Base-by-base conservation (phyloP, 805 yeast species). In the Yarrowia sp. region DNA sequence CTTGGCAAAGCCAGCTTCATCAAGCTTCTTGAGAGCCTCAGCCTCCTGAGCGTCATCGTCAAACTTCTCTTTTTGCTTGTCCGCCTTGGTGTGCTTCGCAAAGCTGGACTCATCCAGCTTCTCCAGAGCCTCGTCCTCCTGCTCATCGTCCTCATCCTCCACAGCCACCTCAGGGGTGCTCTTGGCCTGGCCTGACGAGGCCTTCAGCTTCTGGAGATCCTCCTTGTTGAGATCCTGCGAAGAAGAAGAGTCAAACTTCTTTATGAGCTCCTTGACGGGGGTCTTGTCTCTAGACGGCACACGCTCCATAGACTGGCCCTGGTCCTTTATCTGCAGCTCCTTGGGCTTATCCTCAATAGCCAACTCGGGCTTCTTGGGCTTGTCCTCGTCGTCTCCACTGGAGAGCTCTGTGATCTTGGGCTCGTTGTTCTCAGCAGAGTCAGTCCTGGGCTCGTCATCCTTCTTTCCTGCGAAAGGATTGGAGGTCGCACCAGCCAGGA, bases 51-150 rank as follows among this genome's bases (percentile, higher is more conserved):
- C 60, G 29, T 39, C 31, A 6, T 31, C 63, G 19, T 55, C 65
- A 6, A 14, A 27, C 27, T 22, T 46, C 12, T n/a, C 39, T 6
- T 16, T 9, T 5, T 27, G n/a, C 31, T 56, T 29, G 10, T 41
- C 22, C 6, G 27, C 1, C 46, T 41, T 41, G 19, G 49, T 25
- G 10, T 42, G 32, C 49, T 42, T 42, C 22, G 21, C 25, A 42
- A 42, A 42, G 10, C 49, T 42, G 21, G 49, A 32, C 49, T 24
- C 6, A 24, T 42, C 53, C n/a, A 39, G 47, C 35, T 56, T 33
- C 25, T 32, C 53, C 29, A 21, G 32, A 14, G 44, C 63, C 35
- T 64, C 66, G 10, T 47, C 64, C 32, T 55, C 63, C 31, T 49
- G 39, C 29, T 49, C 47, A 4, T 42, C 63, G 14, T 49, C 65